phyloP scores from a whole-genome alignment of 2,329 filamentous ascomycete genomes.

The Fonsecaea erecta region DNA sequence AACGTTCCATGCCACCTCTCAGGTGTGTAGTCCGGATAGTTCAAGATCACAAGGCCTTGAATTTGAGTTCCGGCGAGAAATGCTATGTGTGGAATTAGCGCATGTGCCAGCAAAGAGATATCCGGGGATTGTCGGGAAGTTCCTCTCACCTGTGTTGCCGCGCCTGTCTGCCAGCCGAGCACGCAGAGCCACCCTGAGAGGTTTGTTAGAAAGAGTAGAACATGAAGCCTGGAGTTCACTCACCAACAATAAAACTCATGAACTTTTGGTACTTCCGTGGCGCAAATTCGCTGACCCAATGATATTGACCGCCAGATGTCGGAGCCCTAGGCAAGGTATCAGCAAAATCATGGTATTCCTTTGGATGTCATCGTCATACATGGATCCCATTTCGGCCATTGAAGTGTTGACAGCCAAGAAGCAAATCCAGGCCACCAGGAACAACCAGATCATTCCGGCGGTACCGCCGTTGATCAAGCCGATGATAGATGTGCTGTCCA shows the following conservation, averaged over 20 bases:
- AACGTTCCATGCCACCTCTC: constrained; percentile 53
- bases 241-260: constrained; percentile 42
- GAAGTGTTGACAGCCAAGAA: constrained; percentile 49
- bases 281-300: constrained; percentile 46
- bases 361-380: constrained; percentile 39
- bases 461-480: constrained; percentile 55
- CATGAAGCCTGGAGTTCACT: not conserved
- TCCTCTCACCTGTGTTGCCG: constrained; percentile 37
- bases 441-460: constrained; percentile 58
- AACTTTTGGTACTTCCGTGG: constrained; percentile 43
- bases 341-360: not conserved
- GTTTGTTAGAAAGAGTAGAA: not conserved
- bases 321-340: constrained; percentile 42
- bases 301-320: constrained; percentile 46
- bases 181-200: constrained; percentile 42
- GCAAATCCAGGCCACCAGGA: constrained; percentile 55
- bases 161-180: constrained; percentile 41
- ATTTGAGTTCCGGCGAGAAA: constrained; percentile 53
- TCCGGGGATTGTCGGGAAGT: constrained; percentile 29
- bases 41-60: constrained; percentile 53
- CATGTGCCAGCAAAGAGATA: not conserved
- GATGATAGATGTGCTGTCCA: constrained; percentile 29
- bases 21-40: constrained; percentile 48
- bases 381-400: constrained; percentile 58
- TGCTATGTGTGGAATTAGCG: constrained; percentile 30